A percentile compares a stretch with the other conserved stretches of the same genome.
Evolutionary conservation across 441 rosid species (phyloP).

Genomic region (Arabidopsis hybrid): DNA sequence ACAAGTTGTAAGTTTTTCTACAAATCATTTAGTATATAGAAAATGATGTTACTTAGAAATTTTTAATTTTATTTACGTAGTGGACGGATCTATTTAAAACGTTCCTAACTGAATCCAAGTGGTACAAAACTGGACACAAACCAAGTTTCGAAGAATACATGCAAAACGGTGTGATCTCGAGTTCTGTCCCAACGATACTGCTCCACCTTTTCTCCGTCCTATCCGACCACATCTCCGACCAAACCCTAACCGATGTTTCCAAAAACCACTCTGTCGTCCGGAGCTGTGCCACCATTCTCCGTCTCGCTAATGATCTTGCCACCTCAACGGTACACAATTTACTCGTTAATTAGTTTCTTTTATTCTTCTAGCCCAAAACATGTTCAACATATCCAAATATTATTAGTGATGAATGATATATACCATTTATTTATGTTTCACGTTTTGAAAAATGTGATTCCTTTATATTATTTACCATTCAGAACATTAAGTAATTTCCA

Average conservation of each 20-base stretch:
- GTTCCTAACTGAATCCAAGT: conserved; percentile 47
- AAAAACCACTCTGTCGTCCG: conserved; percentile 28
- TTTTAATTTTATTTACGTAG: conserved; percentile 5
- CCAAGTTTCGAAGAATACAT: conserved; percentile 47
- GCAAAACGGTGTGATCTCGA: conserved; percentile 47
- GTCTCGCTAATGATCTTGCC: conserved; percentile 49
- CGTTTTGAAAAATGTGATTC: too few species aligned
- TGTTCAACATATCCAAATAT: background rate
- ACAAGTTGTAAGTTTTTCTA: conserved; percentile 36
- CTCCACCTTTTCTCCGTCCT: conserved; percentile 26
- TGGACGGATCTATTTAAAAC: conserved; percentile 46
- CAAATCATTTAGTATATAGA: background rate
- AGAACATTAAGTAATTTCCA: too few species aligned
- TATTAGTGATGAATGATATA: background rate
- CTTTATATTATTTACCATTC: too few species aligned
- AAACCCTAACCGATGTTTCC: conserved; percentile 7
- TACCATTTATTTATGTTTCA: too few species aligned
- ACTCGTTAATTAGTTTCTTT: background rate
- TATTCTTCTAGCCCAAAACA: background rate
- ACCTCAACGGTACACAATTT: conserved; percentile 46
- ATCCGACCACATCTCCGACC: background rate
- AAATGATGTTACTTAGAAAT: background rate
- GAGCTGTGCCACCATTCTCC: conserved; percentile 34
- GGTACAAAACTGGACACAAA: conserved; percentile 42
- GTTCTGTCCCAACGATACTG: conserved; percentile 40